These are phyloP conservation scores for Pneumocystis oryctolagi DNA, from an alignment of 1,139 yeast genomes.

Conservation along the genomic window DNA sequence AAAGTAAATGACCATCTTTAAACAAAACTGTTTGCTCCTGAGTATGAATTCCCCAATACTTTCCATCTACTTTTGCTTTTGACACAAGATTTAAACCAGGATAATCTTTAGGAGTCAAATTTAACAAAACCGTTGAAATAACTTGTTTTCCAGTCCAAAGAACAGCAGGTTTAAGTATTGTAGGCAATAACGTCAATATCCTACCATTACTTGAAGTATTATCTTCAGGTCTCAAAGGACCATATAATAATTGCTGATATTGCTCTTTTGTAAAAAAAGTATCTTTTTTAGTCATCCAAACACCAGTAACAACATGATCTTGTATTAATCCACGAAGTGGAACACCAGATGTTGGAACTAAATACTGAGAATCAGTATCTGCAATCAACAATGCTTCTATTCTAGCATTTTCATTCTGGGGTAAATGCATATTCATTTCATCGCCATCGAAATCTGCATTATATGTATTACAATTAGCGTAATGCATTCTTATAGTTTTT, in stretches of 20 bases:
- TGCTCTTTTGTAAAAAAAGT: constrained; percentile 77
- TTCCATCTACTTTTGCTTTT: constrained; percentile 79
- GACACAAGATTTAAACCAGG: constrained; percentile 82
- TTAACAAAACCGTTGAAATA: constrained; percentile 59
- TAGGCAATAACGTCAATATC: constrained; percentile 75
- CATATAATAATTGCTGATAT: constrained; percentile 86
- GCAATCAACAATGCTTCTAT: constrained; percentile 94
- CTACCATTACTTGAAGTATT: constrained; percentile 30
- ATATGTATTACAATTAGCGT: constrained; percentile 97
- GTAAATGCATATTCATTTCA: constrained; percentile 99
- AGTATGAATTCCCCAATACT: constrained; percentile 83
- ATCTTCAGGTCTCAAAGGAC: constrained; percentile 93
- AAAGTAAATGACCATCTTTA: constrained; percentile 69
- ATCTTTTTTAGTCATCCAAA: constrained; percentile 90
- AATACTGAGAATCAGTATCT: constrained; percentile 89
- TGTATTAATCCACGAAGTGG: constrained; percentile 98
- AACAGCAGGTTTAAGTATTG: constrained; percentile 70
- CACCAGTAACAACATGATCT: constrained; percentile 98
- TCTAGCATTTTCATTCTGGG: constrained; percentile 93
- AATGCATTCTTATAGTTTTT: constrained; percentile 88
- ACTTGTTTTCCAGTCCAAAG: constrained; percentile 99
- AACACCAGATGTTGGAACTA: constrained; percentile 95
- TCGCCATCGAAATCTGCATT: constrained; percentile 99
- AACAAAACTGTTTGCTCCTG: constrained; percentile 75
- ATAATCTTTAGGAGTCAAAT: constrained; percentile 30